These are phyloP conservation scores for Boletus speciosus DNA, from an alignment of 768 basidiomycete species.

Conservation along the genomic window DNA sequence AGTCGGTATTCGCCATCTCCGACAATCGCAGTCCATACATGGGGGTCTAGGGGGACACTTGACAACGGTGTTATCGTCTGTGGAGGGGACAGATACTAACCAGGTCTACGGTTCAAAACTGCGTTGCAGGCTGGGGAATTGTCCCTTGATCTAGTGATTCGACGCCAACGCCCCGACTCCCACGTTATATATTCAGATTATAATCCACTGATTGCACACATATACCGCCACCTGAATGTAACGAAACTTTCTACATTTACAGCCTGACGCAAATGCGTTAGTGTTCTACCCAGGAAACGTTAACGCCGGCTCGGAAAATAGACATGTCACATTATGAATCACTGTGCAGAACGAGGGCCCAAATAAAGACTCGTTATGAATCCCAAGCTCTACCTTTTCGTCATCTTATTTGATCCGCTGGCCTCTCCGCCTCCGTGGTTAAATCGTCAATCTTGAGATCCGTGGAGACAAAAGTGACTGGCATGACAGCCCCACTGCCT, in stretches of 20 bases:
- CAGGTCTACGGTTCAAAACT: too few species aligned
- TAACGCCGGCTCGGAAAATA: not conserved
- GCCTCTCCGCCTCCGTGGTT: not conserved
- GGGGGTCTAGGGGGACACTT: not conserved
- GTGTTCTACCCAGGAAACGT: not conserved
- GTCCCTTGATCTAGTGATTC: not conserved
- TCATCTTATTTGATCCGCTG: not conserved
- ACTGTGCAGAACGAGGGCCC: not conserved
- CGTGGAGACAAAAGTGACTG: not conserved
- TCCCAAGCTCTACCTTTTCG: not conserved
- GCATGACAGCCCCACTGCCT: not conserved
- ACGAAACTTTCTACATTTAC: not conserved
- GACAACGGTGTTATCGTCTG: not conserved
- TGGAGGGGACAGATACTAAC: too few species aligned
- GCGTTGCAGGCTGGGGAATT: not conserved
- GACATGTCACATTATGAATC: not conserved
- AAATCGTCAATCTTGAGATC: not conserved
- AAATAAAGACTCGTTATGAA: not conserved
- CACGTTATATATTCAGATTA: not conserved
- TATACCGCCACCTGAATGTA: not conserved
- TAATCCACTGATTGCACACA: not conserved
- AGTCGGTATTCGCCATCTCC: not conserved
- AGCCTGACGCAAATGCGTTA: not conserved
- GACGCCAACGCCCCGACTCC: not conserved
- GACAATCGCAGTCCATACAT: not conserved